These are phyloP conservation scores for Aspergillus ellipticus DNA, from an alignment of 495 filamentous ascomycete genomes.

Conservation along the genomic window DNA sequence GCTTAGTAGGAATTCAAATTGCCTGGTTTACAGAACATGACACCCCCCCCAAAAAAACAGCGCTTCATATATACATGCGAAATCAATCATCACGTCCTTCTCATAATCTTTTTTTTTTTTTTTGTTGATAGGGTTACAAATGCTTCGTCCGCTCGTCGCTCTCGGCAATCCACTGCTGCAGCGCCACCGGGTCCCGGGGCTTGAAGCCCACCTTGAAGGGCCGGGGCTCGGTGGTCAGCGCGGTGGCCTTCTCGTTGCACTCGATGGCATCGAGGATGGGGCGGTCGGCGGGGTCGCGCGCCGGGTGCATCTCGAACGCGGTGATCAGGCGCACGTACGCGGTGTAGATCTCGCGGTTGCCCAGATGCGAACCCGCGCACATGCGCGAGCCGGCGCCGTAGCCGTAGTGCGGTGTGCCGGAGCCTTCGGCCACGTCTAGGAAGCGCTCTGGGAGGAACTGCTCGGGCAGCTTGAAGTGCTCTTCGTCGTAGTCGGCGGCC, in stretches of 20 bases:
- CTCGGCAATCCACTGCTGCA: slow-evolving; percentile 51
- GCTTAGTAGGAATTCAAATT: no score
- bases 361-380: slow-evolving; percentile 68
- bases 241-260: slow-evolving; percentile 60
- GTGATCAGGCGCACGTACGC: slow-evolving; percentile 65
- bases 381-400: slow-evolving; percentile 69
- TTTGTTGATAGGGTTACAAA: no score
- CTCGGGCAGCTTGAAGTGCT: slow-evolving; percentile 58
- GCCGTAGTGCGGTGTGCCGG: slow-evolving; percentile 65
- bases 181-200: slow-evolving; percentile 38
- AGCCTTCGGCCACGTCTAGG: slow-evolving; percentile 50
- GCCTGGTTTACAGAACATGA: no score
- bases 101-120: no score
- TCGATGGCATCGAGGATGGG: slow-evolving; percentile 59
- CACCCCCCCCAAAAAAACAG: neutral
- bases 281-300: slow-evolving; percentile 36
- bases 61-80: neutral
- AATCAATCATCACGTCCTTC: neutral
- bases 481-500: slow-evolving; percentile 64
- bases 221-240: slow-evolving; percentile 68
- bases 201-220: slow-evolving; percentile 59
- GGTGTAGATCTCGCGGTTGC: slow-evolving; percentile 65
- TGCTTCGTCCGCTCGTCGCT: slow-evolving; percentile 58
- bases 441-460: slow-evolving; percentile 64
- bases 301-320: slow-evolving; percentile 55